Evolutionary conservation across 2,329 filamentous ascomycete genomes (phyloP).

Genomic region (Fusarium sp.): DNA sequence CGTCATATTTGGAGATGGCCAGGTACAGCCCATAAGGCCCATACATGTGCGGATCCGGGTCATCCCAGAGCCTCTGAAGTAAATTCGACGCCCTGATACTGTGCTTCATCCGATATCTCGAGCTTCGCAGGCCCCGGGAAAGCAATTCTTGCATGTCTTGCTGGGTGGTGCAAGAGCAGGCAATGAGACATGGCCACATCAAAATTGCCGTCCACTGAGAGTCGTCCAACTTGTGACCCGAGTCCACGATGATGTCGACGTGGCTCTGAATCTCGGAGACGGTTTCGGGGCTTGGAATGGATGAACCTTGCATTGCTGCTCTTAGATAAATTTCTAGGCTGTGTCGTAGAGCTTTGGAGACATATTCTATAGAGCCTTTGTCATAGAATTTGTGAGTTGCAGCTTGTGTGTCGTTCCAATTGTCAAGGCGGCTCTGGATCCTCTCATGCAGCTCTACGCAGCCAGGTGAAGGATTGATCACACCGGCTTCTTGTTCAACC

Average conservation of each 20-base stretch:
- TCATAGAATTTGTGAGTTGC: background rate
- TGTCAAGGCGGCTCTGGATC: background rate
- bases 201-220: background rate
- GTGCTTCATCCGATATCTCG: background rate
- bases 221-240: background rate
- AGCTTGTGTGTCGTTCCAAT: background rate
- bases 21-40: background rate
- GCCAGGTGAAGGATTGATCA: background rate
- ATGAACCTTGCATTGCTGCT: background rate
- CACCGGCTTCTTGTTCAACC: background rate
- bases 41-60: background rate
- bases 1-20: background rate
- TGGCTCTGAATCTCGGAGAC: background rate
- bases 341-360: background rate
- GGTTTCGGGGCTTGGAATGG: background rate
- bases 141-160: background rate
- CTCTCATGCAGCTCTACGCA: background rate
- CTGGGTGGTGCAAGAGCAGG: background rate
- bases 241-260: background rate
- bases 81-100: background rate
- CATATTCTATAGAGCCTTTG: background rate
- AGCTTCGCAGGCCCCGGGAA: background rate
- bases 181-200: background rate
- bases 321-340: background rate
- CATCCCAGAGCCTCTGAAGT: background rate